Conservation (phyloP, 495 filamentous ascomycete species). For the Penicillium samsonianum region DNA sequence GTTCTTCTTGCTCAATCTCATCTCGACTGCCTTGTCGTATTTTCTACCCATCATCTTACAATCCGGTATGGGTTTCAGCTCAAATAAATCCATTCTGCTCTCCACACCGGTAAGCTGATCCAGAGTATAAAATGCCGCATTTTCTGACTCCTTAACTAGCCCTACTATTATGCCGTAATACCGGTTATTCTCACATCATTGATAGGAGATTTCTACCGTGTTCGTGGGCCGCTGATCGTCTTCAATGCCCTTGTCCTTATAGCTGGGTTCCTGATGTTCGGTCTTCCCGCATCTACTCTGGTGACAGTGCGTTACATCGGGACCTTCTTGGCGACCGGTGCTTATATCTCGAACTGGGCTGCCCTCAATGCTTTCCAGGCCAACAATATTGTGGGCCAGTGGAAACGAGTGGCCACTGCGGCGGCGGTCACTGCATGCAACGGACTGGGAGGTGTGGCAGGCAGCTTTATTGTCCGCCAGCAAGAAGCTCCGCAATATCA, state of each 20-base stretch:
- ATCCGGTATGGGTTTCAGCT: slow-evolving; percentile 69
- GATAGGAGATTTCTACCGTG: slow-evolving; percentile 62
- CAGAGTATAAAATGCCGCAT: background rate
- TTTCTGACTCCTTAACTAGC: slow-evolving; percentile 32
- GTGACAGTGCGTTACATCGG: slow-evolving; percentile 72
- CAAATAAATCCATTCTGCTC: slow-evolving; percentile 66
- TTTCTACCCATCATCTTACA: slow-evolving; percentile 73
- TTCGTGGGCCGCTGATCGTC: slow-evolving; percentile 67
- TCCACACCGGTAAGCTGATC: slow-evolving; percentile 56
- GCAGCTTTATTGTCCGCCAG: slow-evolving; percentile 70
- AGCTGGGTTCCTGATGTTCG: slow-evolving; percentile 71
- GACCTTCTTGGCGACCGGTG: slow-evolving; percentile 73
- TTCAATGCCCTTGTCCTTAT: slow-evolving; percentile 77
- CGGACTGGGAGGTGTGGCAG: slow-evolving; percentile 74
- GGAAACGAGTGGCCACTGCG: slow-evolving; percentile 73
- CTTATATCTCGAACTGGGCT: slow-evolving; percentile 80
- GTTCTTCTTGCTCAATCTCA: slow-evolving; percentile 75
- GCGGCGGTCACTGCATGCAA: slow-evolving; percentile 70
- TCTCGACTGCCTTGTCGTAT: slow-evolving; percentile 67
- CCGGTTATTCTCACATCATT: slow-evolving; percentile 70
- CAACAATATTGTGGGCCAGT: slow-evolving; percentile 71
- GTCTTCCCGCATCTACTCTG: slow-evolving; percentile 58
- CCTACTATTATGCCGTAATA: slow-evolving; percentile 74
- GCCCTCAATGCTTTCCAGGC: slow-evolving; percentile 72
- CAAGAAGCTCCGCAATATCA: slow-evolving; percentile 57